A percentile compares a stretch with the other conserved stretches of the same genome.
Conservation (phyloP, 2,329 filamentous ascomycete genomes). For the Eutypella sp. region DNA sequence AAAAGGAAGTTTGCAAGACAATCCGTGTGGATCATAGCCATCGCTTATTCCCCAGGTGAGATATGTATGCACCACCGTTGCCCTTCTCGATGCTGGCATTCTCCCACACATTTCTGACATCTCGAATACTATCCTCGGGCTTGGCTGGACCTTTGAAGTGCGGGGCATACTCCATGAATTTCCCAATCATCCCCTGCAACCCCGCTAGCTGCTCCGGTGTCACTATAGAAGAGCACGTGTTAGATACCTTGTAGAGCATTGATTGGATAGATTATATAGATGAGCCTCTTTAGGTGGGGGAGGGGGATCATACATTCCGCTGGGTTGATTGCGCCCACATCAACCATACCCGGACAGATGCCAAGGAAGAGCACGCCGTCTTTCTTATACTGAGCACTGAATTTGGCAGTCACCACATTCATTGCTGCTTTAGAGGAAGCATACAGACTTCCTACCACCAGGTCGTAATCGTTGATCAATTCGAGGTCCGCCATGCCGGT, state of each 20-base stretch:
- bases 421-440: slow-evolving; percentile 29
- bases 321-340: not conserved
- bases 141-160: not conserved
- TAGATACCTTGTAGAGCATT: not conserved
- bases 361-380: slow-evolving; percentile 40
- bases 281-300: not conserved
- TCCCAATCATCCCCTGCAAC: not conserved
- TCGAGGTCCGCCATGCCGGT: slow-evolving; percentile 40
- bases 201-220: not conserved
- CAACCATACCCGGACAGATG: slow-evolving; percentile 33
- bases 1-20: too few species aligned
- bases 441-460: slow-evolving; percentile 48
- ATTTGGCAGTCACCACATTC: slow-evolving; percentile 30
- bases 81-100: not conserved
- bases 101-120: not conserved
- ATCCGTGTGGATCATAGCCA: too few species aligned
- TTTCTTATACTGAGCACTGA: slow-evolving; percentile 34
- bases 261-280: not conserved
- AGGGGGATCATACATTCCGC: not conserved
- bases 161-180: not conserved
- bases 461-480: slow-evolving; percentile 20
- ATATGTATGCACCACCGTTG: not conserved
- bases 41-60: not conserved
- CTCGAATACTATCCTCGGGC: not conserved
- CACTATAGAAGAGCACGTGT: not conserved